These are phyloP conservation scores for Chlamydomonas eustigma DNA, from an alignment of 139 green algal genomes.

Conservation along the genomic window DNA sequence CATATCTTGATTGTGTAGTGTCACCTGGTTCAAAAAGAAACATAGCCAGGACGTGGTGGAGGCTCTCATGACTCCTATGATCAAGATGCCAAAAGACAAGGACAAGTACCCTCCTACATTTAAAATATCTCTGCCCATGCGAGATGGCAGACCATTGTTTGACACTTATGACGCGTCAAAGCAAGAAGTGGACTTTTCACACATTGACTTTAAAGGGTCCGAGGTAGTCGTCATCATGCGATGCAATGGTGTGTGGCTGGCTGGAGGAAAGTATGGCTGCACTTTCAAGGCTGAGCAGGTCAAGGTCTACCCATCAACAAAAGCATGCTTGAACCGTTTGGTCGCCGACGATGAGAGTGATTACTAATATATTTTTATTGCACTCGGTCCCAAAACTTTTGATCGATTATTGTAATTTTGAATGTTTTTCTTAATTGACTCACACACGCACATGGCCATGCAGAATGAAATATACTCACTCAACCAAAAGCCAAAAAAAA, in stretches of 20 bases:
- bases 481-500: too few relatives aligned
- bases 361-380: too few relatives aligned
- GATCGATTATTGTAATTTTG: too few relatives aligned
- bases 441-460: too few relatives aligned
- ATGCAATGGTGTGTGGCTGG: neutral
- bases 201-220: neutral
- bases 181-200: neutral
- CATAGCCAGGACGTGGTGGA: neutral
- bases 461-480: too few relatives aligned
- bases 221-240: neutral
- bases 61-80: neutral
- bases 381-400: too few relatives aligned
- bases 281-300: neutral
- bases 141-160: neutral
- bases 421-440: too few relatives aligned
- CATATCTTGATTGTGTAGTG: too few relatives aligned
- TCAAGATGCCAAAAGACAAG: conserved; percentile 6
- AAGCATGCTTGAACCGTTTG: too few relatives aligned
- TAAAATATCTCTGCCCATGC: neutral
- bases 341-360: too few relatives aligned
- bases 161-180: neutral
- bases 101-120: conserved; percentile 6
- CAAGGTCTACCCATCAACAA: neutral
- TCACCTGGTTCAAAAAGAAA: conserved; percentile 9
- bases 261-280: conserved; percentile 3